These are phyloP conservation scores for Myxozyma neotropica DNA, from an alignment of 805 yeast species.

Conservation along the genomic window DNA sequence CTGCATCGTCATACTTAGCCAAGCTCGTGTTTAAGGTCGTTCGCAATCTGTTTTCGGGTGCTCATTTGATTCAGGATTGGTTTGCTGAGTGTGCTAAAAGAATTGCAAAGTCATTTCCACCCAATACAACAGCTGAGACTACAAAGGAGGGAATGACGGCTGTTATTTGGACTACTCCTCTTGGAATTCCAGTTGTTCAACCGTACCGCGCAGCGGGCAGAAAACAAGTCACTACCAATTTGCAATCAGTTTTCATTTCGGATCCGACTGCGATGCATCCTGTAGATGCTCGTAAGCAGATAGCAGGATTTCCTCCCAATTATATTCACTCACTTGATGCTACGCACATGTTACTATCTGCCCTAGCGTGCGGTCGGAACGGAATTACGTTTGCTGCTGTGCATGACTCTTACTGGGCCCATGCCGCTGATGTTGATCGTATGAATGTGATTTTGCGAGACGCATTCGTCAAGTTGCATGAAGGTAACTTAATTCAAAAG, in stretches of 20 bases:
- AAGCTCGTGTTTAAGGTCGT: constrained; percentile 78
- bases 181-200: constrained; percentile 94
- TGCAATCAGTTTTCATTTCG: constrained; percentile 82
- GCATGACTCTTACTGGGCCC: constrained; percentile 98
- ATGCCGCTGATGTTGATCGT: constrained; percentile 75
- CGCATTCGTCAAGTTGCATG: constrained; percentile 77
- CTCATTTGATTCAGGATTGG: constrained; percentile 97
- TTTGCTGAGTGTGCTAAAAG: constrained; percentile 80
- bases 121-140: constrained; percentile 53
- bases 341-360: constrained; percentile 91
- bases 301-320: constrained; percentile 93
- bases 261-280: constrained; percentile 86
- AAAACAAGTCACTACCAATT: constrained; percentile 71
- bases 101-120: constrained; percentile 74
- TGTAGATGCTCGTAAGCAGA: constrained; percentile 87
- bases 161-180: constrained; percentile 97
- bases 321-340: constrained; percentile 95
- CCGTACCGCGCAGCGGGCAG: constrained; percentile 79
- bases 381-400: constrained; percentile 86
- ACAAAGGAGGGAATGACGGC: constrained; percentile 67
- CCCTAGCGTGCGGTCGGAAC: constrained; percentile 67
- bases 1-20: constrained; percentile 63
- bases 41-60: constrained; percentile 83
- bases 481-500: constrained; percentile 67
- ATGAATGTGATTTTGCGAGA: constrained; percentile 75